phyloP scores from a whole-genome alignment of 1,139 yeast species.

The Fermentozyma sake region DNA sequence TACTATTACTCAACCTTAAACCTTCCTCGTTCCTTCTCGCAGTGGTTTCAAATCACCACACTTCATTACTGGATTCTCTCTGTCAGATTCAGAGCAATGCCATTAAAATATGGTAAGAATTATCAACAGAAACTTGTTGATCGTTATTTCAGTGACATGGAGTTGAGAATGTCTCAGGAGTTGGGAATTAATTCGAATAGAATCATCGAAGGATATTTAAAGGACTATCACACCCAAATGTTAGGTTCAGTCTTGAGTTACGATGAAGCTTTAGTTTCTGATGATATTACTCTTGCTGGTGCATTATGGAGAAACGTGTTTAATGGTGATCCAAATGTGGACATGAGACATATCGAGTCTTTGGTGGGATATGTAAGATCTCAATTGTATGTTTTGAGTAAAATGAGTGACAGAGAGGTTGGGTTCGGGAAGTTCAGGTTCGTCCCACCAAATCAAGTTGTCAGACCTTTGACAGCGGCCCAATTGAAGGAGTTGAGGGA shows the following conservation, averaged over 20 bases:
- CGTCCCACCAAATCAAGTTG: conserved; percentile 79
- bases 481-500: conserved; percentile 46
- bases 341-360: conserved; percentile 81
- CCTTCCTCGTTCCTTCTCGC: conserved; percentile 82
- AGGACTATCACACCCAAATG: conserved; percentile 85
- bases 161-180: conserved; percentile 77
- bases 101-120: conserved; percentile 79
- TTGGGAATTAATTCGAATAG: conserved; percentile 81
- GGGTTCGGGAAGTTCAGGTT: conserved; percentile 86
- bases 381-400: conserved; percentile 80
- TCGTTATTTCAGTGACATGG: conserved; percentile 85
- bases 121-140: conserved; percentile 92
- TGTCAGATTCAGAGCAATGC: conserved; percentile 95
- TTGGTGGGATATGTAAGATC: conserved; percentile 83
- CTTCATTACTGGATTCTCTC: conserved; percentile 91
- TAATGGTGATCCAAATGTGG: conserved; percentile 79
- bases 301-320: conserved; percentile 92
- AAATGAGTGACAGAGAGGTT: conserved; percentile 85
- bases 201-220: conserved; percentile 78
- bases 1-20: conserved; percentile 78
- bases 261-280: conserved; percentile 85
- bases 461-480: conserved; percentile 61
- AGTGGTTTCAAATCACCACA: conserved; percentile 90
- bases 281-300: conserved; percentile 79
- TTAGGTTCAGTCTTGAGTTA: conserved; percentile 87